Evolutionary conservation across 2,329 filamentous ascomycete species (phyloP), one percentile per base, ranked within the genome.

Genomic region (Penicillium janthinellum): DNA sequence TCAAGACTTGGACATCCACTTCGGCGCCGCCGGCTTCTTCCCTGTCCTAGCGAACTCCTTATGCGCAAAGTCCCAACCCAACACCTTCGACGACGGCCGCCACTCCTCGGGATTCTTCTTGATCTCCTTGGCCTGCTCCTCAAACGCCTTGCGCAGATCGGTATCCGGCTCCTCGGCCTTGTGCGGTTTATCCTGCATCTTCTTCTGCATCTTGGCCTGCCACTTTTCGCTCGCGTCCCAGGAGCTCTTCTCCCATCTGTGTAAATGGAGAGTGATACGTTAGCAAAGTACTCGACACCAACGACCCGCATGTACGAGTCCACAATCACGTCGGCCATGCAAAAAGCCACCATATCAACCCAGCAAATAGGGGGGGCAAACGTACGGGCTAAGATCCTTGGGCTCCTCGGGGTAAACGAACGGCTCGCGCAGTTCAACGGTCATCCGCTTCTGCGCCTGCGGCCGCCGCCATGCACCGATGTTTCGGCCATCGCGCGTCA

Each of bases 391-490:
- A 62, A 85, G 80, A 73, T 89, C 83, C 64, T 82, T 77, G 4
- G 91, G 90, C 66, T 81, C 76, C 64, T 87, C 84, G 0, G 95
- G 95, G 90, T 91, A 98, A 58, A 90, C 87, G 80, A 99, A 99
- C 4, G 93, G 91, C 80, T 88, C 81, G 62, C 84, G 86, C 80
- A 99, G 85, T 82, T 97, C 91, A 47, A 96, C 91, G 44, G 90
- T 96, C 95, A 99, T 99, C 77, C 88, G 90, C 85, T 99, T 99
- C 71, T 88, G 84, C 52, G 87, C 81, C 64, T 85, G 82, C 28
- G 90, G 90, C 25, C 94, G 86, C 76, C 87, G 88, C 82, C 86
- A 87, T 63, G 83, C 83, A 61, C 84, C 82, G 70, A 77, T 81
- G 60, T 75, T 75, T 67, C 77, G 42, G 64, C 71, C 48, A 67